phyloP scores from a whole-genome alignment of 192 early-diverging fungal genomes.

The Gonapodya prolifera region DNA sequence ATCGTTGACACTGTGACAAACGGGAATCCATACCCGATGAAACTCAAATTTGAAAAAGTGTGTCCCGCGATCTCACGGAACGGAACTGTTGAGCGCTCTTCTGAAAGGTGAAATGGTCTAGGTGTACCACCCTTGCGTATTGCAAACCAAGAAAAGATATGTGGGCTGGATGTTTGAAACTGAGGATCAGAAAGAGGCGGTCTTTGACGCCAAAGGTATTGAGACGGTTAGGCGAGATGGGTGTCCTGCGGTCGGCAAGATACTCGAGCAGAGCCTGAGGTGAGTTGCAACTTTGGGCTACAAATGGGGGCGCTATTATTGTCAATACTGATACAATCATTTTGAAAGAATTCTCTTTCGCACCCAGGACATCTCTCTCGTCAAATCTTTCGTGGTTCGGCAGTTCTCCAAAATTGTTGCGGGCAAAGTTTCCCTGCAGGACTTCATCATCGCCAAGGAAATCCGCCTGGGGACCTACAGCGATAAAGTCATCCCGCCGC shows the following conservation, averaged over 20 bases:
- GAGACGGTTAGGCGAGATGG: conserved; percentile 89
- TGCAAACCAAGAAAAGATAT: conserved; percentile 91
- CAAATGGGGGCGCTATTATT: conserved; percentile 6
- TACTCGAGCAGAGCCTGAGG: conserved; percentile 62
- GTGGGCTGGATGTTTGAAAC: conserved; percentile 74
- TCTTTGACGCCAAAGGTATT: conserved; percentile 90
- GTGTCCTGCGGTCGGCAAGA: conserved; percentile 62
- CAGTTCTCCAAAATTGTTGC: conserved; percentile 63
- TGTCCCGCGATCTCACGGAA: neutral
- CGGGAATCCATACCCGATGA: conserved; percentile 66
- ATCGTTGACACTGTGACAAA: conserved; percentile 65
- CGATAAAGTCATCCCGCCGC: conserved; percentile 43
- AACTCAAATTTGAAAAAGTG: conserved; percentile 89
- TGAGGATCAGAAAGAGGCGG: conserved; percentile 43
- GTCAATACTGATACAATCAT: too few relatives aligned
- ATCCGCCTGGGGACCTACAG: conserved; percentile 68
- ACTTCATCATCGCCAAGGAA: conserved; percentile 84
- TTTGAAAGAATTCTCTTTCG: conserved; percentile 56
- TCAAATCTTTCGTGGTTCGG: conserved; percentile 59
- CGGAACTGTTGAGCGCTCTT: neutral
- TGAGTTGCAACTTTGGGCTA: conserved; percentile 16
- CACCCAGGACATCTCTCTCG: conserved; percentile 61
- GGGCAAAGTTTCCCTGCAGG: conserved; percentile 50
- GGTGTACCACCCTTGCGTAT: conserved; percentile 76
- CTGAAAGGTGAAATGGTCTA: conserved; percentile 7